These are phyloP conservation scores for Neofusicoccum cordaticola DNA, from an alignment of 2,329 filamentous ascomycete genomes.

Conservation along the genomic window DNA sequence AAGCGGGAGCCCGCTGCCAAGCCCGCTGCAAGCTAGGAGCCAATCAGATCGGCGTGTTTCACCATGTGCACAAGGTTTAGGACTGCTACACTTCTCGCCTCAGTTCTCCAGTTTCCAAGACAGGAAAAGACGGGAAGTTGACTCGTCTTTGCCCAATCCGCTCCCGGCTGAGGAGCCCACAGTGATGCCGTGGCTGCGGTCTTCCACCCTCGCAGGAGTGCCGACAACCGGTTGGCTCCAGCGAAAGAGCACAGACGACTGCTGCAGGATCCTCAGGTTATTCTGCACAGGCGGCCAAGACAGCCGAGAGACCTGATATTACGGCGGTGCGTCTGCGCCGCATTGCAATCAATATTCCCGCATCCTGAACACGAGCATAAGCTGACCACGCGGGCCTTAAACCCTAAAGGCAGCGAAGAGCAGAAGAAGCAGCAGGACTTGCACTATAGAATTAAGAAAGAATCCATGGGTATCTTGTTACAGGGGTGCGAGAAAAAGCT, in stretches of 20 bases:
- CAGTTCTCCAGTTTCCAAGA: not conserved
- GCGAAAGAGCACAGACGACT: not conserved
- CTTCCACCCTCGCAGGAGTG: not conserved
- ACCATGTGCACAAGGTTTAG: conserved; percentile 2
- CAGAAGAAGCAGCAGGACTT: not conserved
- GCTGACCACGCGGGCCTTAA: not conserved
- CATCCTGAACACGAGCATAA: not conserved
- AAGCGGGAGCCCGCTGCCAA: conserved; percentile 9
- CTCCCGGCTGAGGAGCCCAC: not conserved
- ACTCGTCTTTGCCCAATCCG: not conserved
- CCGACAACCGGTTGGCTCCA: not conserved
- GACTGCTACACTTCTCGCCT: conserved; percentile 7
- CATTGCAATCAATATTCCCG: not conserved
- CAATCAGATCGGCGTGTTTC: conserved; percentile 2
- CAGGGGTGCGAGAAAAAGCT: not conserved
- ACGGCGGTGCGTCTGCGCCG: not conserved
- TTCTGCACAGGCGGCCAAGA: not conserved
- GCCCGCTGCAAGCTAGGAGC: not conserved
- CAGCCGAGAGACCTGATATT: not conserved
- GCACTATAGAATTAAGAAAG: not conserved
- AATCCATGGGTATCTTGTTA: conserved; percentile 1
- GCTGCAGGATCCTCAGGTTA: not conserved
- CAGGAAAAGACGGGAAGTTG: not conserved
- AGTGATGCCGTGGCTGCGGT: not conserved
- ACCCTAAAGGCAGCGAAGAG: not conserved